phyloP scores from a whole-genome alignment of 495 filamentous ascomycete species.

The Trichoderma asperelloides region DNA sequence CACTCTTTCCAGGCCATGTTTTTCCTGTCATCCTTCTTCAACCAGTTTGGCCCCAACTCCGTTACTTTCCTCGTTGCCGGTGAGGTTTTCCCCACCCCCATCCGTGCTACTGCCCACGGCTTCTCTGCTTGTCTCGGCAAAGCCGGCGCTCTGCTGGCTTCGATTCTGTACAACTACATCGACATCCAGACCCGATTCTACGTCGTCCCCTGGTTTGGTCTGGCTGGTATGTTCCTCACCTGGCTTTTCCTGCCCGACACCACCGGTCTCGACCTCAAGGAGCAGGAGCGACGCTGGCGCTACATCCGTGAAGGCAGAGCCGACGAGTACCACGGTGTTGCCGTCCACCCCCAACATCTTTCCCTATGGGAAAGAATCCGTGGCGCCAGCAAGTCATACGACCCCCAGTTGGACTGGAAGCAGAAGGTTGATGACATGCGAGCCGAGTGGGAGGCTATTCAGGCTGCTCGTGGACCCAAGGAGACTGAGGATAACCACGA shows the following conservation, averaged over 20 bases:
- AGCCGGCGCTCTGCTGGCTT: constrained; percentile 70
- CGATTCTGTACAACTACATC: constrained; percentile 86
- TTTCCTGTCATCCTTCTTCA: constrained; percentile 89
- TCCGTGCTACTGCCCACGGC: constrained; percentile 85
- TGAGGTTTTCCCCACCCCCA: constrained; percentile 82
- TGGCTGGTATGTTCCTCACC: constrained; percentile 69
- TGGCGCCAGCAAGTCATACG: constrained; percentile 65
- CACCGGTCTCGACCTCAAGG: constrained; percentile 85
- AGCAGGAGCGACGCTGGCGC: constrained; percentile 82
- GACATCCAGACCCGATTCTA: constrained; percentile 66
- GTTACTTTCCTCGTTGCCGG: constrained; percentile 89
- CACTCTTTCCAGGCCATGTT: constrained; percentile 85
- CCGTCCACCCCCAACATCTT: constrained; percentile 77
- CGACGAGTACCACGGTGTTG: constrained; percentile 78
- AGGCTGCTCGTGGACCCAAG: constrained; percentile 3
- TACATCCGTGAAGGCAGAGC: constrained; percentile 68
- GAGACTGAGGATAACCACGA: background rate
- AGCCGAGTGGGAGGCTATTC: constrained; percentile 30
- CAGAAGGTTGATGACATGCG: constrained; percentile 72
- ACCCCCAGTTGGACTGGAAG: constrained; percentile 68
- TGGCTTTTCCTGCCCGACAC: constrained; percentile 81
- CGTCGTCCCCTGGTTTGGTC: constrained; percentile 86
- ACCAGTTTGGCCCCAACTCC: constrained; percentile 89
- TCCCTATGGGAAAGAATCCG: constrained; percentile 68
- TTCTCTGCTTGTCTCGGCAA: constrained; percentile 81